Conservation (phyloP, 75 land plant species). For the Picea sitchensis region DNA sequence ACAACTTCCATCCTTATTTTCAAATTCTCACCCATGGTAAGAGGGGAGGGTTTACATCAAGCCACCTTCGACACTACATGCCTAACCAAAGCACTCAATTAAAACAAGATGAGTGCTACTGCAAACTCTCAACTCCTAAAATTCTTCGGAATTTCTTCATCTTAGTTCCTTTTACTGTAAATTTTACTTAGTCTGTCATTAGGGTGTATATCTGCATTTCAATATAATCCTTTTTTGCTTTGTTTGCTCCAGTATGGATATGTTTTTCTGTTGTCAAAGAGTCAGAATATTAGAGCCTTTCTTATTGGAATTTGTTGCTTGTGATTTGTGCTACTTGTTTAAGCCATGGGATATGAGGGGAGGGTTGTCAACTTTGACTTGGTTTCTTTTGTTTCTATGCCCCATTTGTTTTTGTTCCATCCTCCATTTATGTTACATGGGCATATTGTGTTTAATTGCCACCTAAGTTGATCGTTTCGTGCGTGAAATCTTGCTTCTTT, state of each 20-base stretch:
- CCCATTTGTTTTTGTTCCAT: background rate
- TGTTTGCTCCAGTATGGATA: background rate
- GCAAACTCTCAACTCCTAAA: background rate
- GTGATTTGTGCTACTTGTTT: background rate
- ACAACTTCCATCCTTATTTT: background rate
- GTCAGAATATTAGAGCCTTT: background rate
- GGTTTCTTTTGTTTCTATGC: background rate
- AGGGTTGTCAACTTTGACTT: background rate
- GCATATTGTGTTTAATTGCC: constrained; percentile 13
- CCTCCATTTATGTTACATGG: constrained; percentile 1
- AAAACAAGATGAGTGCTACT: no score
- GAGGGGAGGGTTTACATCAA: background rate
- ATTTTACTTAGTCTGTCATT: background rate
- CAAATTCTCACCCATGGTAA: background rate
- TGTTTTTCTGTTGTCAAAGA: background rate
- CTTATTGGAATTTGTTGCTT: background rate
- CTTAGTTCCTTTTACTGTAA: background rate
- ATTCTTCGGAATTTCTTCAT: background rate
- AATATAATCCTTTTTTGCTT: constrained; percentile 12
- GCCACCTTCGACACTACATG: background rate
- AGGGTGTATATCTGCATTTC: background rate
- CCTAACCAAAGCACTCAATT: background rate
- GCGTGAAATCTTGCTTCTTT: background rate
- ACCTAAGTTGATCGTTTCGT: constrained; percentile 10
- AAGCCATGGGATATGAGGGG: background rate